Percentiles rank a stretch among this genome's conserved stretches.
phyloP scores from a whole-genome alignment of 2,329 filamentous ascomycete genomes.

The Didymella lethalis region DNA sequence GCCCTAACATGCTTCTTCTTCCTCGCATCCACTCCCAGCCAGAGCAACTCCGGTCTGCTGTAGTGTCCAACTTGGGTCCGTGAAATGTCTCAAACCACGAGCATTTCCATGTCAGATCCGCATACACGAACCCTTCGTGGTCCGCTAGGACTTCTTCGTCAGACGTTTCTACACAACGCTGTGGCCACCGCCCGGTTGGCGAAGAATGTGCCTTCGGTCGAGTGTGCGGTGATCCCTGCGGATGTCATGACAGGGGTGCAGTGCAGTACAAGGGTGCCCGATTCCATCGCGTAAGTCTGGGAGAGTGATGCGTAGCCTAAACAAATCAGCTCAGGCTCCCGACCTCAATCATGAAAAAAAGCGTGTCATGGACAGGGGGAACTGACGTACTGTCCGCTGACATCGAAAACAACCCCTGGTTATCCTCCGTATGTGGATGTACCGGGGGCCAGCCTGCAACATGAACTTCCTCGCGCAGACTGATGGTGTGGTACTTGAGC shows the following conservation, averaged over 20 bases:
- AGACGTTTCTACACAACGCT: conserved; percentile 51
- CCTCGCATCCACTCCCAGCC: conserved; percentile 55
- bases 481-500: conserved; percentile 53
- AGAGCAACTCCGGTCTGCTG: conserved; percentile 60
- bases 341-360: no score
- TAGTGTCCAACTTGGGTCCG: conserved; percentile 61
- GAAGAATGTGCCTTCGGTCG: conserved; percentile 54
- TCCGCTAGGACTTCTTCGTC: conserved; percentile 48
- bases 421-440: conserved; percentile 38
- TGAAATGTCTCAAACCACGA: conserved; percentile 53
- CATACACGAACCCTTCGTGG: conserved; percentile 60
- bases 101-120: conserved; percentile 59
- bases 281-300: conserved; percentile 66
- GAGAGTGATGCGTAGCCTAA: conserved; percentile 50
- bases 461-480: conserved; percentile 52
- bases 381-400: conserved; percentile 41
- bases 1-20: conserved; percentile 41
- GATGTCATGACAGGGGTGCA: conserved; percentile 58
- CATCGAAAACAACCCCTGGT: conserved; percentile 49
- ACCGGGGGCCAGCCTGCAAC: conserved; percentile 54
- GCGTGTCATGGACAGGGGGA: no score
- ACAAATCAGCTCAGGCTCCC: not conserved
- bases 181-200: conserved; percentile 55
- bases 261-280: conserved; percentile 63
- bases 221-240: conserved; percentile 55